phyloP scores from a whole-genome alignment of 208 protist species.

The Acanthamoeba lenticulata region DNA sequence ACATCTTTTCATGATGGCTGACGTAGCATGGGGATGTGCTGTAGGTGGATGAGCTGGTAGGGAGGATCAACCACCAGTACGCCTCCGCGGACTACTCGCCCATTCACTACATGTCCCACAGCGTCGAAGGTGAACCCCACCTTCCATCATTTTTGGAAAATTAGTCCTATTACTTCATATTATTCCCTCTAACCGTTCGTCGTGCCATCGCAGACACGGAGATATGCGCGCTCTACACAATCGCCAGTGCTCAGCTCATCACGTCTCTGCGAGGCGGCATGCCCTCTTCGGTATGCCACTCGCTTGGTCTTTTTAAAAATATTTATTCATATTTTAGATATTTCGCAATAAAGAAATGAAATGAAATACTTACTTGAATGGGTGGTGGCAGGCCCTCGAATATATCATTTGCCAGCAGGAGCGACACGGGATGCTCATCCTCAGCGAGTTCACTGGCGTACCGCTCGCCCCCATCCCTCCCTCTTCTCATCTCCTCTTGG shows the following conservation, averaged over 20 bases:
- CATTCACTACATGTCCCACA: conserved; percentile 39
- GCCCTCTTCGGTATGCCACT: not conserved
- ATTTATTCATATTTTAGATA: too few species aligned
- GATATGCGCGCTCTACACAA: conserved; percentile 41
- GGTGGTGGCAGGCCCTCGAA: conserved; percentile 74
- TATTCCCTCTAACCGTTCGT: too few species aligned
- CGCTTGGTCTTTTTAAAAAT: not conserved
- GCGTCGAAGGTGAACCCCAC: not conserved
- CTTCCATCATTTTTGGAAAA: too few species aligned
- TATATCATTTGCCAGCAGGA: conserved; percentile 74
- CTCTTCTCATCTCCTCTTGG: not conserved
- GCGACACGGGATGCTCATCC: conserved; percentile 80
- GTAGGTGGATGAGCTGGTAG: conserved; percentile 55
- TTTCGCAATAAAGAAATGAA: too few species aligned
- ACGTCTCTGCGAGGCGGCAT: conserved; percentile 34
- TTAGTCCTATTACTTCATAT: too few species aligned
- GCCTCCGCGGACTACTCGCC: conserved; percentile 34
- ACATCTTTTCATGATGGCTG: not conserved
- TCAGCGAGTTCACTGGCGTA: conserved; percentile 85
- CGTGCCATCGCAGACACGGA: not conserved
- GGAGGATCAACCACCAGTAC: conserved; percentile 24
- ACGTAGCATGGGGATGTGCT: too few species aligned
- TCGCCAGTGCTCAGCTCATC: conserved; percentile 24
- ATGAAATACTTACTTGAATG: too few species aligned
- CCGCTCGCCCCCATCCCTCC: conserved; percentile 60